phyloP scores from a whole-genome alignment of 257 asterid genomes.

The Gardenia jasminoides region DNA sequence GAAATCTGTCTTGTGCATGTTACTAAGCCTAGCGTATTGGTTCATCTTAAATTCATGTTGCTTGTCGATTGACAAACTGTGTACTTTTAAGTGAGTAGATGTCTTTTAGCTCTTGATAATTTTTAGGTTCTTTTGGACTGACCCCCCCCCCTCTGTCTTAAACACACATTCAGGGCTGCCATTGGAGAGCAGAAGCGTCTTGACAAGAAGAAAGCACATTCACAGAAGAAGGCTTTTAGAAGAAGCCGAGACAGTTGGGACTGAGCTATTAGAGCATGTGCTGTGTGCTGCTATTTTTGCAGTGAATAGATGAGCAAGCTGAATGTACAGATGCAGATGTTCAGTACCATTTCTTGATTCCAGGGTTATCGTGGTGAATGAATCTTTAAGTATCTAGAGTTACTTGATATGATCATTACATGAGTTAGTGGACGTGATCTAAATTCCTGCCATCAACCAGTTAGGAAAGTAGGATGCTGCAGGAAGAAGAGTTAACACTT shows the following conservation, averaged over 20 bases:
- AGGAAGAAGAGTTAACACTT: constrained; percentile 20
- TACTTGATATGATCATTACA: not conserved
- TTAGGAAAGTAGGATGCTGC: constrained; percentile 19
- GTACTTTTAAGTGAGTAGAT: not conserved
- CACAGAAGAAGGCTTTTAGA: constrained; percentile 62
- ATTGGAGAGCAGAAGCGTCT: constrained; percentile 65
- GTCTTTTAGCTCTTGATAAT: not conserved
- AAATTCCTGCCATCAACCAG: constrained; percentile 6
- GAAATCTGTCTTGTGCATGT: not conserved
- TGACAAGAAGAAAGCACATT: constrained; percentile 65
- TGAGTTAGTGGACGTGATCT: constrained; percentile 10
- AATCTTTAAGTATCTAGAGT: constrained; percentile 11
- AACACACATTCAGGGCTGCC: constrained; percentile 52
- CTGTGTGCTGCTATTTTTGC: not conserved
- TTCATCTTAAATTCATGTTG: not conserved
- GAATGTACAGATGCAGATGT: not conserved
- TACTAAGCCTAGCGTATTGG: not conserved
- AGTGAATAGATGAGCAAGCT: constrained; percentile 8
- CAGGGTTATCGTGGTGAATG: not conserved
- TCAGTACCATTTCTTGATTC: not conserved
- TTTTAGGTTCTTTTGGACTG: not conserved
- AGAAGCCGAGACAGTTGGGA: constrained; percentile 71
- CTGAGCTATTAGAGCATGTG: constrained; percentile 24
- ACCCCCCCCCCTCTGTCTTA: constrained; percentile 18
- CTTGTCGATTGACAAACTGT: not conserved